Evolutionary conservation across 768 basidiomycete species (phyloP), one percentile per base, ranked within the genome.

Genomic region (Rhodotorula graminis): DNA sequence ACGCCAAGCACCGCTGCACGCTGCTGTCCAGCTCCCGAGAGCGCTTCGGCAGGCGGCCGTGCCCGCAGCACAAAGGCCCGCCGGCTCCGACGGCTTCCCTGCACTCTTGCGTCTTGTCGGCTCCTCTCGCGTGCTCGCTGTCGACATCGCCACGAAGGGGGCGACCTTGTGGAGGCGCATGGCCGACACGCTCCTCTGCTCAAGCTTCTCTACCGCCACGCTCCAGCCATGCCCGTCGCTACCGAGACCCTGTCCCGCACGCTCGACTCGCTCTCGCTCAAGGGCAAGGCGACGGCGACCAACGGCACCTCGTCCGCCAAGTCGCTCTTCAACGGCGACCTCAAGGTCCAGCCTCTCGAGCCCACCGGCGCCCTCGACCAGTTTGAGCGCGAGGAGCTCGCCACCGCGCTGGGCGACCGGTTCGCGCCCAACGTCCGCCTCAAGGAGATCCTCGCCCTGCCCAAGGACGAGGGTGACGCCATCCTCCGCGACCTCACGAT

Each of bases 401-500:
- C 75, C 2, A 63, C 71, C 19, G 75, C 75, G 12, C 55, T 73
- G 5, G 75, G 75, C 21, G 64, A 70, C 55, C 59, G 67, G 58
- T 76, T 76, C 57, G 65, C 31, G 1, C 16, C n/a, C 27, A 25
- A 16, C 12, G 65, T 73, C 49, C 42, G 57, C 47, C 47, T 76
- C 27, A 70, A 64, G 58, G 64, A 70, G 63, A 52, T 73, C 11
- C 55, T 76, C 9, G 50, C 37, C 44, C 46, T 76, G 37, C 69
- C 68, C 25, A 67, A 68, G 59, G 65, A 66, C 52, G 46, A 75
- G 56, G 65, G 68, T 14, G 70, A 69, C 33, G 52, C 29, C 8
- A 27, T 77, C 16, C 55, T 78, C 8, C 64, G 62, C 27, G 76
- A 77, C 53, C 47, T 78, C 9, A 76, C 76, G 14, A 67, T 74